Conservation (phyloP, 345 rosid species). For the Hibiscus syriacus region DNA sequence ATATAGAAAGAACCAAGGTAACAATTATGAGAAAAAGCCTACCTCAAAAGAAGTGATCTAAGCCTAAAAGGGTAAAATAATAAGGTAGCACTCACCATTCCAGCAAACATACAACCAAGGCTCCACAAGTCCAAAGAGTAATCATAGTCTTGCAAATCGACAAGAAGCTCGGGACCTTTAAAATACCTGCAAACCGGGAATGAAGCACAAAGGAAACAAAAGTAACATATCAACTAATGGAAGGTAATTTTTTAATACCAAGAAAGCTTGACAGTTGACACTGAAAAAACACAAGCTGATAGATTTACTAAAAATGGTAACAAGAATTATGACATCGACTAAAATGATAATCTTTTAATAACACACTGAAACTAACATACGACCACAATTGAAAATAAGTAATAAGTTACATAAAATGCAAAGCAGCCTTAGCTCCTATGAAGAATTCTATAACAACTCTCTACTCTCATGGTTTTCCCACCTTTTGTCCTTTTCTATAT, state of each 20-base stretch:
- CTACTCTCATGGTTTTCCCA: too few relatives aligned
- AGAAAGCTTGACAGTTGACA: too few relatives aligned
- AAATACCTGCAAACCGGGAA: constrained; percentile 55
- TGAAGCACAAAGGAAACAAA: neutral
- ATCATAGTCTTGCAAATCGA: constrained; percentile 95
- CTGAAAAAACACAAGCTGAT: neutral
- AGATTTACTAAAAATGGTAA: neutral
- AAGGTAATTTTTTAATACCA: neutral
- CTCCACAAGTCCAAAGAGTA: constrained; percentile 97
- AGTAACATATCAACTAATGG: neutral
- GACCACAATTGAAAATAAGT: neutral
- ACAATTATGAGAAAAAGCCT: constrained; percentile 2
- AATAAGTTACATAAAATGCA: neutral
- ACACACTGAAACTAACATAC: too few relatives aligned
- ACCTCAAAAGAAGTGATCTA: neutral
- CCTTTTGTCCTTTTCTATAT: neutral
- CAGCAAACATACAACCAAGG: constrained; percentile 99
- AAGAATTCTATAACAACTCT: neutral
- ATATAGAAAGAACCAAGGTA: neutral
- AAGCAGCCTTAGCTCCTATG: neutral
- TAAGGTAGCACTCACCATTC: constrained; percentile 56
- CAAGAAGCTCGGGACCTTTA: constrained; percentile 97
- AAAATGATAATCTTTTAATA: neutral
- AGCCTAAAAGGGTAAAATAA: constrained; percentile 4
- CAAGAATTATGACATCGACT: neutral